Conservation (phyloP, 2,329 filamentous ascomycete genomes). For the Neonectria punicea region DNA sequence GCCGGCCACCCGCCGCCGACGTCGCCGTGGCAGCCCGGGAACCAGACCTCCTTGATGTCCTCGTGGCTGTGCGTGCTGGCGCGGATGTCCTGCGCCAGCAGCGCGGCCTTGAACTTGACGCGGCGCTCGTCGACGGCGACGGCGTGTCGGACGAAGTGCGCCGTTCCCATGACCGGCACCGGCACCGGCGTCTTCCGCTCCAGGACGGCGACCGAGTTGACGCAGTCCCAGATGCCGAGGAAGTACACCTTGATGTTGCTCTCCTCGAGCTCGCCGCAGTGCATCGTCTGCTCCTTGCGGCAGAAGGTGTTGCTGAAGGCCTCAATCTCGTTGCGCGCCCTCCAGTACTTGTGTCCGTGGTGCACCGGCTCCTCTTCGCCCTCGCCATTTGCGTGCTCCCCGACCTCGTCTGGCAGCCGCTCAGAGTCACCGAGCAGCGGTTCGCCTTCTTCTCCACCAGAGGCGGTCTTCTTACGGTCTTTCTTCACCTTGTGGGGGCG, state of each 20-base stretch:
- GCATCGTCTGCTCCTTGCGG: conserved; percentile 46
- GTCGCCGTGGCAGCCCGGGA: conserved; percentile 64
- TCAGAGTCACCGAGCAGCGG: conserved; percentile 33
- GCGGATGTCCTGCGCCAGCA: conserved; percentile 55
- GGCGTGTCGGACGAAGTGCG: conserved; percentile 60
- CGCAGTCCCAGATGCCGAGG: conserved; percentile 66
- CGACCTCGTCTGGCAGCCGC: not conserved
- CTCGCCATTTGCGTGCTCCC: not conserved
- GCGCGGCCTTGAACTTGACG: conserved; percentile 64
- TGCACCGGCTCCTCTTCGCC: conserved; percentile 29
- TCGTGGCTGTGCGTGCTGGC: conserved; percentile 44
- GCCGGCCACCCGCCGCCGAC: conserved; percentile 64
- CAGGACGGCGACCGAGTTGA: conserved; percentile 60
- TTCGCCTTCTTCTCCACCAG: conserved; percentile 41
- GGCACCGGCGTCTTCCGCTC: conserved; percentile 52
- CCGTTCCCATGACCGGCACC: conserved; percentile 52
- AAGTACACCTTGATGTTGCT: conserved; percentile 61
- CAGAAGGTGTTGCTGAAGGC: conserved; percentile 62
- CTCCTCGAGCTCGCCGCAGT: conserved; percentile 28
- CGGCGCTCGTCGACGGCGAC: conserved; percentile 64
- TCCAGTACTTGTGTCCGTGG: conserved; percentile 38
- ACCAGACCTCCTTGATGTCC: conserved; percentile 64
- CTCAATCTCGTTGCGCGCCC: conserved; percentile 50
- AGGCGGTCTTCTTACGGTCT: not conserved
- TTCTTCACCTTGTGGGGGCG: conserved; percentile 18